A percentile compares a stretch with the other conserved stretches of the same genome.
phyloP scores from a whole-genome alignment of 164 flowering plant species.

The Stephania cephalantha region DNA sequence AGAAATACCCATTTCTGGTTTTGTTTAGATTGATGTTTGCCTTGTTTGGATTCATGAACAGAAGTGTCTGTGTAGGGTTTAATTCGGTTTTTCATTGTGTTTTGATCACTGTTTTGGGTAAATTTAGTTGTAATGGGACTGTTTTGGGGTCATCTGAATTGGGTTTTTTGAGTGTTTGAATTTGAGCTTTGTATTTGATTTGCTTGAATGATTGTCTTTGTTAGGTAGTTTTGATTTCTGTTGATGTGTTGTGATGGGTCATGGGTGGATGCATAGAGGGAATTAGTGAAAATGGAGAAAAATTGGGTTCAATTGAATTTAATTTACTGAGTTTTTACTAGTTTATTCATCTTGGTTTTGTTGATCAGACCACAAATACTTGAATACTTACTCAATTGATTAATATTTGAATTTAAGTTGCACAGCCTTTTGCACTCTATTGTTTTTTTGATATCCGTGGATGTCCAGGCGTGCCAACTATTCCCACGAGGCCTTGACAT shows the following conservation, averaged over 20 bases:
- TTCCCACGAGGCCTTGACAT: no score
- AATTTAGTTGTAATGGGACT: background rate
- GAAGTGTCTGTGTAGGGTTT: background rate
- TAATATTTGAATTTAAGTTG: no score
- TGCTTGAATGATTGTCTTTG: background rate
- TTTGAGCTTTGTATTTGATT: background rate
- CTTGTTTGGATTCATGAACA: background rate
- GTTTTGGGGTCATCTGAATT: background rate
- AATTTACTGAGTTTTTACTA: background rate
- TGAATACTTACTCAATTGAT: no score
- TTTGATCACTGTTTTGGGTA: background rate
- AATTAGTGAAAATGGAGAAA: background rate
- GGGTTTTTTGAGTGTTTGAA: background rate
- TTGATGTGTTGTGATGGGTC: background rate
- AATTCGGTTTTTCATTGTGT: background rate
- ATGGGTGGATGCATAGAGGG: background rate
- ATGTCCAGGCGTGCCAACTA: no score
- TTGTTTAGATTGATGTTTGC: background rate
- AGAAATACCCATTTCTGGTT: background rate
- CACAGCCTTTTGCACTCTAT: no score
- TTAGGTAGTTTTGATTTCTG: background rate
- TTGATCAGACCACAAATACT: background rate
- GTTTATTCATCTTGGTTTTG: background rate
- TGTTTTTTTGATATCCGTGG: no score
- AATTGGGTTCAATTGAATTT: background rate